Base-by-base conservation (phyloP, 495 filamentous ascomycete species). In the Lasiosphaeris hirsuta region DNA sequence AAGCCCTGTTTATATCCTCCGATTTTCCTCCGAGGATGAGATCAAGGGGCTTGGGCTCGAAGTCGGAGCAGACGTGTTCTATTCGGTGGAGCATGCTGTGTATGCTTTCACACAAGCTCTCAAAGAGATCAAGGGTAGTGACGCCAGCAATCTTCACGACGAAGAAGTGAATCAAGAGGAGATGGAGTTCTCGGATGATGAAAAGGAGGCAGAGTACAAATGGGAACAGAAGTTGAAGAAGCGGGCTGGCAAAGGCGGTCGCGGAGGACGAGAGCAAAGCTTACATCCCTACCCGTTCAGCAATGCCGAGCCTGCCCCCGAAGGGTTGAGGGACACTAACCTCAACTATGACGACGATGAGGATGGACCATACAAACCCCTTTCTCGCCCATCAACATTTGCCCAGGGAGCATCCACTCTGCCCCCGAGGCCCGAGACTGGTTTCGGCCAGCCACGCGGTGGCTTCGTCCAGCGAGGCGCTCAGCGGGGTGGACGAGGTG, bases 131-230 rank as follows among this genome's bases (percentile, higher is more conserved):
- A 97, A 95, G 70, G 88, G 88, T 55, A 90, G 90, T 13, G 94
- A 98, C 72, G 93, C 94, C 0, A 95, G 90, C 39, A 96, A 97
- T 65, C 76, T 95, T 53, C 85, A 95, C 67, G 94, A 98, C 62
- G 94, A 98, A 65, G 93, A 97, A 72, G 78, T 90, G n/a, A 82
- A 72, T 1, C 88, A 87, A 19, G 86, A 91, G 13, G 92, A 97
- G 66, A 79, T 90, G 35, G 94, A 97, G 64, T 97, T 97, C 65
- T 96, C 92, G 0, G 94, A 97, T 61, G 94, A 98, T 60, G 94
- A 97, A 73, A 87, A 88, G 17, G 94, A 97, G 69, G 86, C 85
- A 7, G 90, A 92, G 63, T 82, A 90, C 67, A 95, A 88, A 75
- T 74, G 77, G 48, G 63, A 73, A 62, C 62, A 75, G 3, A 88